Percentiles rank a stretch among this genome's conserved stretches.
These are phyloP conservation scores for Neltuma alba DNA, from an alignment of 306 rosid species.

Conservation along the genomic window DNA sequence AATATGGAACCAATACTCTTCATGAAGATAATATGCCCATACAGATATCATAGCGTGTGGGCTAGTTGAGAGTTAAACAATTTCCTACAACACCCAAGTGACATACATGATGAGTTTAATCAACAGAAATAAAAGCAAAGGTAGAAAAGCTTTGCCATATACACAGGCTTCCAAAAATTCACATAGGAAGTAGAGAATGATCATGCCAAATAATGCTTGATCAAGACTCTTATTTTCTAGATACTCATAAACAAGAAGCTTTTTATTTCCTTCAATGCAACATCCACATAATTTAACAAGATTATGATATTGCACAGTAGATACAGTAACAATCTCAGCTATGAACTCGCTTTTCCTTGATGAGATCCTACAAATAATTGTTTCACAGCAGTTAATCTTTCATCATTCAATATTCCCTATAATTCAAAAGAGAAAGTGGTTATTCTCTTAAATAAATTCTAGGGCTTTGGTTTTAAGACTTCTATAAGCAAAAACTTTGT, in stretches of 20 bases:
- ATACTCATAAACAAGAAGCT: slow-evolving; percentile 81
- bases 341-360: slow-evolving; percentile 83
- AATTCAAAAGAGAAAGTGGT: slow-evolving; percentile 2
- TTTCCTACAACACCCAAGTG: slow-evolving; percentile 49
- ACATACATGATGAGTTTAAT: neutral
- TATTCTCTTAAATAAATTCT: slow-evolving; percentile 6
- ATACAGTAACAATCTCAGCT: slow-evolving; percentile 80
- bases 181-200: neutral
- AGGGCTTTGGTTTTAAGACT: neutral
- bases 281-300: slow-evolving; percentile 78
- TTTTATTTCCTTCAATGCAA: slow-evolving; percentile 67
- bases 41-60: slow-evolving; percentile 72
- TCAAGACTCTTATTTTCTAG: slow-evolving; percentile 84
- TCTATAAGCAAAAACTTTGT: neutral
- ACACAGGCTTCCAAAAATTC: neutral
- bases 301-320: slow-evolving; percentile 83
- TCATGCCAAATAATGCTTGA: slow-evolving; percentile 83
- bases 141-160: neutral
- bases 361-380: slow-evolving; percentile 72
- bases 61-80: slow-evolving; percentile 57
- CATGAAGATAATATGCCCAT: slow-evolving; percentile 73
- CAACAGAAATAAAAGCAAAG: neutral
- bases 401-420: slow-evolving; percentile 75
- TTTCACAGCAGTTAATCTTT: slow-evolving; percentile 75
- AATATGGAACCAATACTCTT: slow-evolving; percentile 69